Percentiles rank a stretch among this genome's conserved stretches.
Conservation (phyloP, 1,284 basidiomycete genomes). For the Leucoagaricus sp. region DNA sequence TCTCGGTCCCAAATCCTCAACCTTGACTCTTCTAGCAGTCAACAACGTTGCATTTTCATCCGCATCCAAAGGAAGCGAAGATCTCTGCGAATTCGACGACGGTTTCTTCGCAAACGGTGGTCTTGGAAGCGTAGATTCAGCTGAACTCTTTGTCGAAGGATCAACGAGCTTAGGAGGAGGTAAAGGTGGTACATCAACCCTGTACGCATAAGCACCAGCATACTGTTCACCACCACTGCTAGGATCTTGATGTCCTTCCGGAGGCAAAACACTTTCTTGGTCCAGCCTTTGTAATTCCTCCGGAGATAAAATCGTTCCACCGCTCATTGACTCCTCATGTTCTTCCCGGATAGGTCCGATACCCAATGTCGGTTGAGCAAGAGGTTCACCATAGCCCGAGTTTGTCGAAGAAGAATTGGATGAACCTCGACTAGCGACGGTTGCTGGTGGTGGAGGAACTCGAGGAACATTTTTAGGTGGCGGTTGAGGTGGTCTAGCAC, state of each 20-base stretch:
- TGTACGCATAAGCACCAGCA: conserved; percentile 29
- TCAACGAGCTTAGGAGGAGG: conserved; percentile 38
- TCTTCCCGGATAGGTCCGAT: conserved; percentile 30
- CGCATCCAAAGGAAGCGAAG: conserved; percentile 24
- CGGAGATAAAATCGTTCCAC: conserved; percentile 34
- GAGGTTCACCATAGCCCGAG: conserved; percentile 40
- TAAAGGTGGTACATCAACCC: conserved; percentile 23
- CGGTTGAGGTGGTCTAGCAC: conserved; percentile 18
- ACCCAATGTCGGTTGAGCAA: conserved; percentile 36
- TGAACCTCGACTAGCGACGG: conserved; percentile 26
- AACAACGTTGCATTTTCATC: conserved; percentile 54
- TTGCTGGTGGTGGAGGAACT: conserved; percentile 26
- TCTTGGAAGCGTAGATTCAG: conserved; percentile 19
- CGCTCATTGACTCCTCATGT: conserved; percentile 21
- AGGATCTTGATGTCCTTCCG: conserved; percentile 20
- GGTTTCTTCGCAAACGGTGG: conserved; percentile 1
- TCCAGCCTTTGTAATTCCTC: conserved; percentile 37
- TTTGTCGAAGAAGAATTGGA: conserved; percentile 35
- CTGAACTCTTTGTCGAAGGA: conserved; percentile 23
- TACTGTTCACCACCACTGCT: conserved; percentile 26
- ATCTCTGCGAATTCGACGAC: neutral
- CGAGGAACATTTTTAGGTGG: conserved; percentile 21
- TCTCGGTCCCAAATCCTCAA: conserved; percentile 43
- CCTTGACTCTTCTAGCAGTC: conserved; percentile 60
- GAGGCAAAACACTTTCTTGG: conserved; percentile 34